Evolutionary conservation across 2,329 filamentous ascomycete species (phyloP).

Genomic region (Chrysoporthe deuterocubensis): DNA sequence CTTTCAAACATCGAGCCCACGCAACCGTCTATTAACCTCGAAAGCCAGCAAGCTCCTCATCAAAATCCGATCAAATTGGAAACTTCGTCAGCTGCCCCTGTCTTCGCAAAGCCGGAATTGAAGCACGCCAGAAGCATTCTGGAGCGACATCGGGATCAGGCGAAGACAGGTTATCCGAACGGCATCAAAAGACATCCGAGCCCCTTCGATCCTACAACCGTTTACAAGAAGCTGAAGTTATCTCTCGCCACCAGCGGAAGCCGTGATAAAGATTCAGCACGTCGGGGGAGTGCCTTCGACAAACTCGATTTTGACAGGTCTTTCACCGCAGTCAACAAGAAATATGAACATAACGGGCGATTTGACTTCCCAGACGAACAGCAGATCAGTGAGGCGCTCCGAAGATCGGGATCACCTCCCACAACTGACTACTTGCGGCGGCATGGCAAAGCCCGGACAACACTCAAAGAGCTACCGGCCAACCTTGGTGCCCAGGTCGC

Average conservation of each 20-base stretch:
- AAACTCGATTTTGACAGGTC: conserved; percentile 58
- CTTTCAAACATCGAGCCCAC: conserved; percentile 20
- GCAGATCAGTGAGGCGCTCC: conserved; percentile 35
- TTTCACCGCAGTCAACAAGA: conserved; percentile 59
- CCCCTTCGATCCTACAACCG: conserved; percentile 61
- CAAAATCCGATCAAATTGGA: conserved; percentile 25
- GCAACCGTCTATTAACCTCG: conserved; percentile 31
- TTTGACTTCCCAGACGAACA: conserved; percentile 51
- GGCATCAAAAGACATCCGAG: conserved; percentile 56
- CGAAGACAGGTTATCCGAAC: conserved; percentile 36
- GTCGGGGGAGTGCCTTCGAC: conserved; percentile 55
- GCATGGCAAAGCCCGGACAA: conserved; percentile 48
- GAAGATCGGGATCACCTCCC: conserved; percentile 42
- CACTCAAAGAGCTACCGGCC: conserved; percentile 41
- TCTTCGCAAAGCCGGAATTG: conserved; percentile 64
- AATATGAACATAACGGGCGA: conserved; percentile 60
- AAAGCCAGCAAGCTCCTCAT: conserved; percentile 29
- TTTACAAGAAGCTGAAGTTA: conserved; percentile 61
- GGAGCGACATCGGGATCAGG: conserved; percentile 36
- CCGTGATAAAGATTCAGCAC: conserved; percentile 33
- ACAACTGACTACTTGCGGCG: conserved; percentile 54
- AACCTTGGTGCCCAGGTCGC: conserved; percentile 44
- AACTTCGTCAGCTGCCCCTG: conserved; percentile 33
- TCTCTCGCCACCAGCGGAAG: conserved; percentile 41
- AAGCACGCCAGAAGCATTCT: conserved; percentile 61